phyloP scores from a whole-genome alignment of 495 filamentous ascomycete genomes.

The Pseudotulostoma volvatum region DNA sequence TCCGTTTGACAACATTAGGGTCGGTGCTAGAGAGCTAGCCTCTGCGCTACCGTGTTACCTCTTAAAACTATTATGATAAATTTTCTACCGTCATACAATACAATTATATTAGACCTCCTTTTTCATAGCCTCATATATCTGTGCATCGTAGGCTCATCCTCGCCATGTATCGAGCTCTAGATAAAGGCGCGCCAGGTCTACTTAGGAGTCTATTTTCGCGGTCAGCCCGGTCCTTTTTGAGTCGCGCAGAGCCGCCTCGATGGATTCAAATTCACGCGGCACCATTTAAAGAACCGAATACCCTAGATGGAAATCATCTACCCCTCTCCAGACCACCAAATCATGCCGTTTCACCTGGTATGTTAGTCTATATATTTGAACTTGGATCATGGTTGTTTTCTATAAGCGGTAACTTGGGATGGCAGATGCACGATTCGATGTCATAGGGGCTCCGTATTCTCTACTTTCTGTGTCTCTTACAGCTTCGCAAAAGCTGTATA shows the following conservation, averaged over 20 bases:
- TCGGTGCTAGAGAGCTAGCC: no score
- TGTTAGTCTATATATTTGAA: slow-evolving; percentile 2
- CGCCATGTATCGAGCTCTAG: slow-evolving; percentile 24
- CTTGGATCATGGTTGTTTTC: no score
- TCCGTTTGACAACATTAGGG: no score
- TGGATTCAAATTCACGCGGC: slow-evolving; percentile 28
- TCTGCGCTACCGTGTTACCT: no score
- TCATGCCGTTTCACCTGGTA: slow-evolving; percentile 28
- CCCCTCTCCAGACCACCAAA: slow-evolving; percentile 25
- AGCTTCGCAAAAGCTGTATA: slow-evolving; percentile 83
- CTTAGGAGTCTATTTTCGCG: no score
- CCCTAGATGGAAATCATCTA: slow-evolving; percentile 22
- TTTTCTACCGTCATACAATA: no score
- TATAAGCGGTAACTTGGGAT: no score
- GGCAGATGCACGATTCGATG: slow-evolving; percentile 87
- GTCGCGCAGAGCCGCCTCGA: not conserved
- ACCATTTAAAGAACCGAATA: slow-evolving; percentile 19
- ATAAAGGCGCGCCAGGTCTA: slow-evolving; percentile 24
- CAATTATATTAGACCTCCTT: no score
- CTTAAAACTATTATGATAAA: no score
- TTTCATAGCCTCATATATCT: no score
- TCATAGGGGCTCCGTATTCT: slow-evolving; percentile 76
- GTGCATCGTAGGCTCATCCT: no score
- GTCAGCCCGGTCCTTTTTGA: no score
- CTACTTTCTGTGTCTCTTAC: slow-evolving; percentile 85